phyloP scores from a whole-genome alignment of 208 protist genomes.

The Leishmania aethiopica region DNA sequence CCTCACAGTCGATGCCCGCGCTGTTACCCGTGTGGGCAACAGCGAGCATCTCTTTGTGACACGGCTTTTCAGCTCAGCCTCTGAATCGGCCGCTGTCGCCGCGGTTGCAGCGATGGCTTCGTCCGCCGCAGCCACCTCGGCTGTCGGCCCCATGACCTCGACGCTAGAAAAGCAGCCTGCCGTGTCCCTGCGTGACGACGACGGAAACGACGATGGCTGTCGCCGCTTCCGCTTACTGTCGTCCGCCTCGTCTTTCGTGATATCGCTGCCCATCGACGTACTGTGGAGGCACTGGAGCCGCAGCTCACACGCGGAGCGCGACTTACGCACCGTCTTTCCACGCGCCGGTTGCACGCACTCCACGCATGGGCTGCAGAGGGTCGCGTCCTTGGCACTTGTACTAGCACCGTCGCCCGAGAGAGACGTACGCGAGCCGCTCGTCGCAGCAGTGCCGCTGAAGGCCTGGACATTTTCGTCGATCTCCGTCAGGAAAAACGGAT shows the following conservation, averaged over 20 bases:
- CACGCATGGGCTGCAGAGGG: neutral
- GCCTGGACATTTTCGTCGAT: conserved; percentile 10
- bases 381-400: neutral
- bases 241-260: neutral
- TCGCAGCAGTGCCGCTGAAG: neutral
- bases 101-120: neutral
- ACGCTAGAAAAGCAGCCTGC: neutral
- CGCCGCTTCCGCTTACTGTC: neutral
- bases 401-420: neutral
- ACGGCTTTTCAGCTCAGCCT: neutral
- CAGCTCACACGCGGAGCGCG: neutral
- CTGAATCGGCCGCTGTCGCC: neutral
- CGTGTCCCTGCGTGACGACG: neutral
- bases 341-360: too few species aligned
- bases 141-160: neutral
- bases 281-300: neutral
- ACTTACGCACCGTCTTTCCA: neutral
- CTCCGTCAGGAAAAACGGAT: conserved; percentile 11
- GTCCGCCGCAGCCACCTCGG: neutral
- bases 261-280: neutral
- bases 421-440: neutral
- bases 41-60: neutral
- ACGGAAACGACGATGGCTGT: conserved; percentile 6
- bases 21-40: neutral
- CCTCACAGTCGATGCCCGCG: neutral